These are phyloP conservation scores for Populus ilicifolia DNA, from an alignment of 345 rosid species.

Conservation along the genomic window DNA sequence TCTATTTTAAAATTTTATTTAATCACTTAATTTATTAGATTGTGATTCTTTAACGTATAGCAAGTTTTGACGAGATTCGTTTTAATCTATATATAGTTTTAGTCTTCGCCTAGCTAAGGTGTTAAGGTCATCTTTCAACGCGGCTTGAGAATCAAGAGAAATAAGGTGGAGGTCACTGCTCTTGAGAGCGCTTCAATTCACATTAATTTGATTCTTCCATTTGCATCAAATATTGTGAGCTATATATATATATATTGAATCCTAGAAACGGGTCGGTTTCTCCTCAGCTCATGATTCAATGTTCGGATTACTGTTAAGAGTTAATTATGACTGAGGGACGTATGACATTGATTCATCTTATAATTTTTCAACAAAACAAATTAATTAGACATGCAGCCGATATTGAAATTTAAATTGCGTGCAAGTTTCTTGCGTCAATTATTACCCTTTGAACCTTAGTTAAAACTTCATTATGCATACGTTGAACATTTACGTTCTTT, in stretches of 20 bases:
- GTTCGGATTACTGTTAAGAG: not conserved
- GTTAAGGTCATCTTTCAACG: not conserved
- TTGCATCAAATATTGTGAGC: not conserved
- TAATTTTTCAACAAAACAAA: not conserved
- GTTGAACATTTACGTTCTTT: not conserved
- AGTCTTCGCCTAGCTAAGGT: not conserved
- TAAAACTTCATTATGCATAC: not conserved
- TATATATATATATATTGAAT: too few relatives aligned
- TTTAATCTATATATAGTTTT: too few relatives aligned
- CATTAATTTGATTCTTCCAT: not conserved
- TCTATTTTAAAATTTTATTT: too few relatives aligned
- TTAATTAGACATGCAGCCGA: not conserved
- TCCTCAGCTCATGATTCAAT: not conserved
- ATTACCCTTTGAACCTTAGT: not conserved
- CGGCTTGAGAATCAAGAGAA: not conserved
- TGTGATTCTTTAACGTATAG: not conserved
- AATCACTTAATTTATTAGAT: too few relatives aligned
- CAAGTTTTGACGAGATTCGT: constrained; percentile 2
- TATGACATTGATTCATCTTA: not conserved
- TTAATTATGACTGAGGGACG: not conserved
- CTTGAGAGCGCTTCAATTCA: not conserved
- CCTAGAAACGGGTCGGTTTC: not conserved
- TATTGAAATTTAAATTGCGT: not conserved
- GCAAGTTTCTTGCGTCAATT: not conserved
- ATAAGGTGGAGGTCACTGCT: not conserved